Evolutionary conservation across 1,139 yeast species (phyloP).

Genomic region (Diutina neorugosa): DNA sequence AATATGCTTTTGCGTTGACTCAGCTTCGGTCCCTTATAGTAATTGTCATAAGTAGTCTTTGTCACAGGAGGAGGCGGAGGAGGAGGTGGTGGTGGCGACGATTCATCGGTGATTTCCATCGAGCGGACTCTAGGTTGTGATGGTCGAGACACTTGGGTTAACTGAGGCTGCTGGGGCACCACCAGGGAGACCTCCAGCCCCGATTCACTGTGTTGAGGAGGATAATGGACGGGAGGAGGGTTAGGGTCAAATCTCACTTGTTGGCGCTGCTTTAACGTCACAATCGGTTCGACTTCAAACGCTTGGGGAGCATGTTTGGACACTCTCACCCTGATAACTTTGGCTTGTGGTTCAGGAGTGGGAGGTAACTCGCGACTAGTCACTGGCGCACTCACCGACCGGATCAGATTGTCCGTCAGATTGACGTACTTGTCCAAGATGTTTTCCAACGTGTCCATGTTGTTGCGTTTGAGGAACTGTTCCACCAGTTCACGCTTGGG

Average conservation of each 20-base stretch:
- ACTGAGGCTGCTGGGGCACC: not conserved
- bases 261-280: not conserved
- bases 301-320: not conserved
- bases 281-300: not conserved
- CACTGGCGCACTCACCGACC: not conserved
- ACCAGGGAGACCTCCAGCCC: not conserved
- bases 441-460: slow-evolving; percentile 1
- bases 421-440: slow-evolving; percentile 1
- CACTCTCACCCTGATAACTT: not conserved
- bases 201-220: not conserved
- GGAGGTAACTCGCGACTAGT: not conserved
- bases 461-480: not conserved
- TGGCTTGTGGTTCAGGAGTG: not conserved
- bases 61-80: not conserved
- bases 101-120: not conserved
- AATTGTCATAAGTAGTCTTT: not conserved
- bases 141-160: not conserved
- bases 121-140: not conserved
- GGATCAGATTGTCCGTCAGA: not conserved
- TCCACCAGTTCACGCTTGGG: slow-evolving; percentile 1
- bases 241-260: slow-evolving; percentile 2
- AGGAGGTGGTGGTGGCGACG: not conserved
- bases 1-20: not conserved
- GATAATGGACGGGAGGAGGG: slow-evolving; percentile 2
- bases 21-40: not conserved